These are phyloP conservation scores for Rubus idaeus DNA, from an alignment of 306 rosid genomes.

Conservation along the genomic window DNA sequence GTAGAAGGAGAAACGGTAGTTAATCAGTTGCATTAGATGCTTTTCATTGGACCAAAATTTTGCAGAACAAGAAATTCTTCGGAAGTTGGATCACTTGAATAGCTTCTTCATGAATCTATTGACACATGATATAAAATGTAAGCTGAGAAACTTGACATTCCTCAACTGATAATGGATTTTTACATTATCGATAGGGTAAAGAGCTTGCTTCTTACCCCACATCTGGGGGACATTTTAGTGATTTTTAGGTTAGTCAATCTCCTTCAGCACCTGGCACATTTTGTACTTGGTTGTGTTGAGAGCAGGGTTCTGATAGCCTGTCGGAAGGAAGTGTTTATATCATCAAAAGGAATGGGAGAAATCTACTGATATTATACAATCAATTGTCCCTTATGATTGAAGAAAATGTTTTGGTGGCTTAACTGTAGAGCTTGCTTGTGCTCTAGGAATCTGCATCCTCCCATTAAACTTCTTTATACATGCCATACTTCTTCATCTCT, in stretches of 20 bases:
- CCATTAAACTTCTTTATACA: neutral
- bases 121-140: neutral
- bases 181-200: neutral
- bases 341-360: neutral
- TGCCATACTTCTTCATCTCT: neutral
- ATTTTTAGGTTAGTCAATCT: neutral
- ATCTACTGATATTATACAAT: neutral
- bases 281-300: slow-evolving; percentile 4
- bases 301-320: neutral
- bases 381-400: neutral
- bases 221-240: neutral
- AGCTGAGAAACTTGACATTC: neutral
- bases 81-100: neutral
- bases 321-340: neutral
- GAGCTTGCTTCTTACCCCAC: neutral
- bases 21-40: neutral
- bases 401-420: neutral
- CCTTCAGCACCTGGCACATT: neutral
- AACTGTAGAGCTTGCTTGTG: neutral
- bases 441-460: neutral
- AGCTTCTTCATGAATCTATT: neutral
- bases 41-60: neutral
- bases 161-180: neutral
- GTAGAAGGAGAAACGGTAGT: neutral
- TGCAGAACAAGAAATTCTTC: neutral